These are phyloP conservation scores for Floccularia luteovirens DNA, from an alignment of 768 basidiomycete species.

Conservation along the genomic window DNA sequence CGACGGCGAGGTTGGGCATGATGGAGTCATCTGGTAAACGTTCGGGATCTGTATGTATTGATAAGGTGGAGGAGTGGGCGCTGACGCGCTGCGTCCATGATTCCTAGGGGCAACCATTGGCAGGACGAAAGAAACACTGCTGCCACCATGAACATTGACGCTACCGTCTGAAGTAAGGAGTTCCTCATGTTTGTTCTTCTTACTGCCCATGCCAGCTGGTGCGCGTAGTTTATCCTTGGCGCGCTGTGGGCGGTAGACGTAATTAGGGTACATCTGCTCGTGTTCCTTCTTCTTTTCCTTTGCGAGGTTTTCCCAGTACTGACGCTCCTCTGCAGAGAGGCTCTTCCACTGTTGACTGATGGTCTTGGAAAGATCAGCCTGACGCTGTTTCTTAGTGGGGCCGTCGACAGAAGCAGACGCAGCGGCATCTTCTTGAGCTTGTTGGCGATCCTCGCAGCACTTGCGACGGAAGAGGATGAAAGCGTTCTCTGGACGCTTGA, in stretches of 20 bases:
- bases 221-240: constrained; percentile 34
- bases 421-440: constrained; percentile 38
- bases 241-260: constrained; percentile 73
- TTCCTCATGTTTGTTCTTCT: constrained; percentile 34
- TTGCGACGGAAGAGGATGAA: constrained; percentile 81
- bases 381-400: constrained; percentile 61
- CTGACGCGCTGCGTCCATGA: constrained; percentile 36
- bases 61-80: constrained; percentile 60
- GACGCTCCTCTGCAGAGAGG: constrained; percentile 43
- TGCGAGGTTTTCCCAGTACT: constrained; percentile 70
- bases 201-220: constrained; percentile 16
- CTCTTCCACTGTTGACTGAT: constrained; percentile 29
- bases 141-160: no score
- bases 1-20: constrained; percentile 59
- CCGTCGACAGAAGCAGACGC: constrained; percentile 34
- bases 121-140: constrained; percentile 31
- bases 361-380: constrained; percentile 45
- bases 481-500: constrained; percentile 79
- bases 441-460: constrained; percentile 67
- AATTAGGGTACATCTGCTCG: constrained; percentile 47
- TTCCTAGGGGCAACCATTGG: constrained; percentile 21
- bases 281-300: constrained; percentile 79
- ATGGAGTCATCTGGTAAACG: constrained; percentile 44
- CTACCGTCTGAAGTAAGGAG: background rate
- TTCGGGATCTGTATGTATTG: constrained; percentile 67